Percentiles rank a stretch among this genome's conserved stretches.
Evolutionary conservation across 2,329 filamentous ascomycete genomes (phyloP).

Genomic region (Pezicula radicicola): DNA sequence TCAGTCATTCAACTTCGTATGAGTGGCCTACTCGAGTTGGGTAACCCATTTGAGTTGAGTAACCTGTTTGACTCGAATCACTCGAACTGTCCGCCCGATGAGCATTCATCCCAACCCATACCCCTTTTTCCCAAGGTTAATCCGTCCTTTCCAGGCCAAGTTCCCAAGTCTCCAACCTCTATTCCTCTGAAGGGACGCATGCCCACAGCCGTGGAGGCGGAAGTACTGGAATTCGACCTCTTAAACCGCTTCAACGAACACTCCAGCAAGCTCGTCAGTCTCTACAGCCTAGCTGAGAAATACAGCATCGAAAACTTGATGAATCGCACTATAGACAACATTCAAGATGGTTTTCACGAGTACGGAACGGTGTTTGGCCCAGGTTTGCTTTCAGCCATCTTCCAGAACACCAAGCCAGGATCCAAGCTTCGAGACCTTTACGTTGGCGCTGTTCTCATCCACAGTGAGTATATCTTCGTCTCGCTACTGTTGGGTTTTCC

Average conservation of each 20-base stretch:
- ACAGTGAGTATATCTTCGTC: not conserved
- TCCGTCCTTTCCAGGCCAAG: not conserved
- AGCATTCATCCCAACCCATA: no score
- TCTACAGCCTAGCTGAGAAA: slow-evolving; percentile 14
- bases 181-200: not conserved
- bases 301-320: slow-evolving; percentile 8
- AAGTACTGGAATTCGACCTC: slow-evolving; percentile 6
- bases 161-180: slow-evolving; percentile 4
- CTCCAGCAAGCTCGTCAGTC: slow-evolving; percentile 3
- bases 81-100: no score
- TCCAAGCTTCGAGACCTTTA: slow-evolving; percentile 15
- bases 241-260: slow-evolving; percentile 5
- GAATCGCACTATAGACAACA: slow-evolving; percentile 14
- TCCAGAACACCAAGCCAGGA: slow-evolving; percentile 7
- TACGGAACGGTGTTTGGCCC: slow-evolving; percentile 12
- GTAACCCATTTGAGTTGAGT: no score
- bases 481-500: no score
- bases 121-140: no score
- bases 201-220: not conserved
- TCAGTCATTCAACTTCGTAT: no score
- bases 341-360: slow-evolving; percentile 15
- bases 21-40: no score
- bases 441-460: slow-evolving; percentile 11
- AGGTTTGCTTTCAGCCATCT: slow-evolving; percentile 5
- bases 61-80: no score